Evolutionary conservation across 2,329 filamentous ascomycete species (phyloP).

Genomic region (Pyricularia grisea): DNA sequence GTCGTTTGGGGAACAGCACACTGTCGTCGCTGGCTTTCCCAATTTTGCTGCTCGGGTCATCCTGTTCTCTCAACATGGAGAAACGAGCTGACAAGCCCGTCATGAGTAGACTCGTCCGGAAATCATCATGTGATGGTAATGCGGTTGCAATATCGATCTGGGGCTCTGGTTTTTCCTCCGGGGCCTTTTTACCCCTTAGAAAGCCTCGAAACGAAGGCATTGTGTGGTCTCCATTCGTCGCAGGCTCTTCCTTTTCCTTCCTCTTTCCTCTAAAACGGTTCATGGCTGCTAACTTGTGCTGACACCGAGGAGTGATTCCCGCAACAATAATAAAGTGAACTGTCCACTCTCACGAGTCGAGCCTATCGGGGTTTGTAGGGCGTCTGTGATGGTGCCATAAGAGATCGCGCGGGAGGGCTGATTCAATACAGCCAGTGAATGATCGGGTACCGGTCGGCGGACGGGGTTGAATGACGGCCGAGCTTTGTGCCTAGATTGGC

Average conservation of each 20-base stretch:
- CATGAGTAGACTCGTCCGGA: conserved; percentile 93
- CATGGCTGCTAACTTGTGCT: conserved; percentile 36
- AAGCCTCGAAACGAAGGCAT: conserved; percentile 38
- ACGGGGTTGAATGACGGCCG: not conserved
- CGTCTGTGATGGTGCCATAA: not conserved
- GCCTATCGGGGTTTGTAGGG: not conserved
- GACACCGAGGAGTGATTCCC: not conserved
- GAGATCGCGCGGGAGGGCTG: not conserved
- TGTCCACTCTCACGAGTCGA: not conserved
- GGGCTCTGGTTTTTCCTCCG: conserved; percentile 36
- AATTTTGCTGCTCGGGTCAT: conserved; percentile 79
- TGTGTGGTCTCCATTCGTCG: conserved; percentile 23
- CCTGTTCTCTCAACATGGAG: conserved; percentile 92
- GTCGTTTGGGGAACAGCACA: conserved; percentile 72
- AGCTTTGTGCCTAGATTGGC: not conserved
- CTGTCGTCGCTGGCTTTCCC: conserved; percentile 95
- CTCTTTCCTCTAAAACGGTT: conserved; percentile 71
- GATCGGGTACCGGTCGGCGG: not conserved
- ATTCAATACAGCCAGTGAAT: not conserved
- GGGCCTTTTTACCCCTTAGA: conserved; percentile 43
- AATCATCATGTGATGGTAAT: conserved; percentile 77
- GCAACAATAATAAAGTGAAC: not conserved
- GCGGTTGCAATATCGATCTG: conserved; percentile 66
- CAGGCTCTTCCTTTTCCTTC: conserved; percentile 45
- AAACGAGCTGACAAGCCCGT: conserved; percentile 89